Percentiles rank a stretch among this genome's conserved stretches.
Evolutionary conservation across 257 asterid species (phyloP).

Genomic region (Scutellaria barbata): DNA sequence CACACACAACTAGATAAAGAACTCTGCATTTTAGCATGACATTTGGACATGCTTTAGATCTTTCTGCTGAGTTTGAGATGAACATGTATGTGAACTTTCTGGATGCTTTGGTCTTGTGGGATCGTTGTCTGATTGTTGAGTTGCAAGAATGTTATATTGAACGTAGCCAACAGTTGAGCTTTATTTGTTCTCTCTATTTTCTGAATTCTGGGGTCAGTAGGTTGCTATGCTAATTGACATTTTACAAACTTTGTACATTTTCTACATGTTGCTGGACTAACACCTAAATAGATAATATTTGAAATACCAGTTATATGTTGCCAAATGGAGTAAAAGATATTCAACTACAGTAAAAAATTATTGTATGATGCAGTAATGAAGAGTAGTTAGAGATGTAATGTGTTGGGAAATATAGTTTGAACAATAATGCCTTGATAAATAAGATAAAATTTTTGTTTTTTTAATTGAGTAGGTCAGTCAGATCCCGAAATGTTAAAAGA

Average conservation of each 20-base stretch:
- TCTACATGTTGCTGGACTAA: slow-evolving; percentile 7
- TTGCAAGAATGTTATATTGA: slow-evolving; percentile 7
- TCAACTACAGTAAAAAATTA: neutral
- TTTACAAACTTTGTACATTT: neutral
- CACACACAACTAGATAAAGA: neutral
- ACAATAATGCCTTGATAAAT: slow-evolving; percentile 16
- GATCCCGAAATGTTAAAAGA: slow-evolving; percentile 82
- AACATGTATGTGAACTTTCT: slow-evolving; percentile 12
- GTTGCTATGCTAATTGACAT: neutral
- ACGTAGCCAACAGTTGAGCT: neutral
- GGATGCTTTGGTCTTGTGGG: slow-evolving; percentile 15
- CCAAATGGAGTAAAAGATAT: neutral
- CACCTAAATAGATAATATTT: neutral
- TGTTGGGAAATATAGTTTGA: slow-evolving; percentile 19
- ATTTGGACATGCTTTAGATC: neutral
- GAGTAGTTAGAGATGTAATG: slow-evolving; percentile 6
- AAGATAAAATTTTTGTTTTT: neutral
- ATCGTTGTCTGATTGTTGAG: slow-evolving; percentile 14
- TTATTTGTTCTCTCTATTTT: neutral
- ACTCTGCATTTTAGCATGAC: neutral
- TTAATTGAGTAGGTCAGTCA: slow-evolving; percentile 65
- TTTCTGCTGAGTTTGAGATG: neutral
- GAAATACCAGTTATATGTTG: slow-evolving; percentile 12
- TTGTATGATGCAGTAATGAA: neutral
- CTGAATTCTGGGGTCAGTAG: slow-evolving; percentile 1